Conservation (phyloP, 1,284 basidiomycete species). For the Termitomyces sp. region DNA sequence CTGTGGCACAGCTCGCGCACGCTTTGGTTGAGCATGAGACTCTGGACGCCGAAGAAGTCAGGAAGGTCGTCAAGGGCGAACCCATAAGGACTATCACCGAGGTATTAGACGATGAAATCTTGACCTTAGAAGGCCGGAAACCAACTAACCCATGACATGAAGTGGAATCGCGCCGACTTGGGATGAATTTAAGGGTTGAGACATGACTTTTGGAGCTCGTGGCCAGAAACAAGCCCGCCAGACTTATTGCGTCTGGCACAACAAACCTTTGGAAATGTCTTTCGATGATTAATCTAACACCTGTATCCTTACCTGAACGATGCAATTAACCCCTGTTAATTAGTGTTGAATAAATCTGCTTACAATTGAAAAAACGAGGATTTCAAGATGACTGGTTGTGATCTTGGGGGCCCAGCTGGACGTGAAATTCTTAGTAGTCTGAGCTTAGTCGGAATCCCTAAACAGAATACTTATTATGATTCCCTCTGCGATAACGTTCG, state of each 20-base stretch:
- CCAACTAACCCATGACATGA: conserved; percentile 2
- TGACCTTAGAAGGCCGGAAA: conserved; percentile 25
- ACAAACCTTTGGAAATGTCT: background rate
- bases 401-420: background rate
- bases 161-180: background rate
- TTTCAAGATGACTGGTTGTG: background rate
- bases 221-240: background rate
- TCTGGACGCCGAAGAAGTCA: conserved; percentile 81
- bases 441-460: too few species aligned
- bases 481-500: too few species aligned
- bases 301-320: conserved; percentile 2
- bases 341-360: background rate
- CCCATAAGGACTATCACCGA: conserved; percentile 64
- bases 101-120: conserved; percentile 53
- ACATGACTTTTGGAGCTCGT: background rate
- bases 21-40: conserved; percentile 94
- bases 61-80: conserved; percentile 79
- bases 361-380: background rate
- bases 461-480: too few species aligned
- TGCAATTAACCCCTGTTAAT: background rate
- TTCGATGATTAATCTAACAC: background rate
- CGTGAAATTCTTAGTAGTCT: background rate
- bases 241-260: background rate
- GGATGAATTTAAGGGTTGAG: background rate
- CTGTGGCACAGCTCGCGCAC: conserved; percentile 62